A percentile compares a stretch with the other conserved stretches of the same genome.
These are phyloP conservation scores for Cardamine chenopodiifolia DNA, from an alignment of 345 rosid genomes.

Conservation along the genomic window DNA sequence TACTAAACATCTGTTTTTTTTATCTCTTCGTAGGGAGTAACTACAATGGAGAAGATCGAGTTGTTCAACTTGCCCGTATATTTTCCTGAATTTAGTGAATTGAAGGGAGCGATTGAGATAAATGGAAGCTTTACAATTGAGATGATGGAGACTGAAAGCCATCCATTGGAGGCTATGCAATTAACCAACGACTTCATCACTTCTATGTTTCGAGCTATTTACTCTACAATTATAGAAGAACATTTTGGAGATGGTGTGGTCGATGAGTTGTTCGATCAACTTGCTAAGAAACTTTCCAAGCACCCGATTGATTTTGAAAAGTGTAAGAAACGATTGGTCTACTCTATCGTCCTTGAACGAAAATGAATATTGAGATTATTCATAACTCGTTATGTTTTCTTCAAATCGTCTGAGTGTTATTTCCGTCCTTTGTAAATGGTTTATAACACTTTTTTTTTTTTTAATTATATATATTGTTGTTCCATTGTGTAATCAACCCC, in stretches of 20 bases:
- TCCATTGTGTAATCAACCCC: too few species aligned
- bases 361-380: conserved; percentile 8
- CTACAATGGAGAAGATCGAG: conserved; percentile 22
- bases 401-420: too few species aligned
- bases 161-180: background rate
- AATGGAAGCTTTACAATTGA: conserved; percentile 42
- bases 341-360: conserved; percentile 14
- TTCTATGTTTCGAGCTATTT: conserved; percentile 4
- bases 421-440: too few species aligned
- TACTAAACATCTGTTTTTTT: background rate
- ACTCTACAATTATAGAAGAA: background rate
- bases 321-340: background rate
- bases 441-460: too few species aligned
- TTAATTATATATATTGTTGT: too few species aligned
- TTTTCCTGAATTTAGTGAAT: conserved; percentile 17
- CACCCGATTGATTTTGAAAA: conserved; percentile 4
- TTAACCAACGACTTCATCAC: background rate
- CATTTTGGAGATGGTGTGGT: conserved; percentile 26
- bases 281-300: conserved; percentile 17
- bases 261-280: background rate
- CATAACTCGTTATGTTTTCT: too few species aligned
- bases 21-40: conserved; percentile 26
- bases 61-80: conserved; percentile 27
- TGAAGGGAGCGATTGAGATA: conserved; percentile 5
- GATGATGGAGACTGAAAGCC: conserved; percentile 8